Percentiles rank a stretch among this genome's conserved stretches.
Evolutionary conservation across 1,139 yeast species (phyloP).

Genomic region (Pichiaceae sp.): DNA sequence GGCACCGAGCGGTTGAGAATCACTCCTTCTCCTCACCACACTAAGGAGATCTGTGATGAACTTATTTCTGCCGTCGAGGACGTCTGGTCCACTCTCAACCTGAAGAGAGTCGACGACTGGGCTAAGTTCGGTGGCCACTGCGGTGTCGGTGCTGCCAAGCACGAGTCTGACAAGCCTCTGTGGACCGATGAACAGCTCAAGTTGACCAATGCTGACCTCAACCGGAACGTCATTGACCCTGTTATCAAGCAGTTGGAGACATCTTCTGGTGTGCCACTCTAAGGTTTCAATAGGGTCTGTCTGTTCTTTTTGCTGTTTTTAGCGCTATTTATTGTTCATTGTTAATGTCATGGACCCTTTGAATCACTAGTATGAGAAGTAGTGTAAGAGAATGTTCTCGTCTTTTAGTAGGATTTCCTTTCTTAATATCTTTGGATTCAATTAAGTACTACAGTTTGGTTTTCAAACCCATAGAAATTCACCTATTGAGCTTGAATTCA

Average conservation of each 20-base stretch:
- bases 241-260: slow-evolving; percentile 52
- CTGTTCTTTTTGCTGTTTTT: not conserved
- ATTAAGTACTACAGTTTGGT: not conserved
- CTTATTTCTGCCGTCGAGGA: slow-evolving; percentile 72
- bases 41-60: slow-evolving; percentile 63
- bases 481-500: not conserved
- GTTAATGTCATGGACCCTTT: not conserved
- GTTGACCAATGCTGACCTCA: slow-evolving; percentile 53
- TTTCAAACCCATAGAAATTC: not conserved
- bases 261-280: slow-evolving; percentile 49
- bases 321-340: not conserved
- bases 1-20: slow-evolving; percentile 94
- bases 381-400: not conserved
- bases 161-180: slow-evolving; percentile 38
- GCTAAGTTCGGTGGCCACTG: slow-evolving; percentile 72
- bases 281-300: slow-evolving; percentile 1
- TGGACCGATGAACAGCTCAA: slow-evolving; percentile 82
- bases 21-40: slow-evolving; percentile 98
- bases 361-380: too few relatives aligned
- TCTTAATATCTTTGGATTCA: not conserved
- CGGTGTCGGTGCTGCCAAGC: slow-evolving; percentile 64
- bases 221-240: slow-evolving; percentile 58
- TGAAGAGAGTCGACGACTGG: slow-evolving; percentile 79
- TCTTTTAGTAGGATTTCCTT: not conserved
- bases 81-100: slow-evolving; percentile 65